Evolutionary conservation across 1,139 yeast species (phyloP).

Genomic region (Eremothecium cymbalariae): DNA sequence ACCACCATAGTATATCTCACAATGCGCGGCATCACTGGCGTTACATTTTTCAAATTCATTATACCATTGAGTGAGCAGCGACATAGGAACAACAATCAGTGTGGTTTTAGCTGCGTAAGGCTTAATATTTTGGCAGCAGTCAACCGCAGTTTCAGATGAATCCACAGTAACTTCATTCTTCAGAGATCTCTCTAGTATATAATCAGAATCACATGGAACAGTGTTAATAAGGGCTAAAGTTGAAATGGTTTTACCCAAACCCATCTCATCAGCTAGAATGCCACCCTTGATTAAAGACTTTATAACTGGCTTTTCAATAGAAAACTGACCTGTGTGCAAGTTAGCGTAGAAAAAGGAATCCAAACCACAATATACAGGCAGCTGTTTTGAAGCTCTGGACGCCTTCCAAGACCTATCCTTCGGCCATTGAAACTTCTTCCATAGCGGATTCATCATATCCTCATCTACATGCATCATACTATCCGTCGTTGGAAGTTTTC

Average conservation of each 20-base stretch:
- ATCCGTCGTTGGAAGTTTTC: constrained; percentile 20
- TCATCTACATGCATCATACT: constrained; percentile 23
- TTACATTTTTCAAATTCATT: constrained; percentile 63
- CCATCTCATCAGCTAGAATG: constrained; percentile 96
- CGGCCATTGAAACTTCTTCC: constrained; percentile 82
- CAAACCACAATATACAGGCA: constrained; percentile 10
- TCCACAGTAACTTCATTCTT: not conserved
- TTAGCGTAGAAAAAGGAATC: constrained; percentile 60
- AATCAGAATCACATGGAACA: constrained; percentile 43
- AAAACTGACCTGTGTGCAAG: constrained; percentile 73
- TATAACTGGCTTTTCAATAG: constrained; percentile 56
- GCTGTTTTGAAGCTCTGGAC: constrained; percentile 16
- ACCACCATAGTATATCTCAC: constrained; percentile 66
- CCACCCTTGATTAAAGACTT: constrained; percentile 66
- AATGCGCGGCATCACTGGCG: constrained; percentile 39
- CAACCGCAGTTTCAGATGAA: not conserved
- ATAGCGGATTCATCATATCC: constrained; percentile 71
- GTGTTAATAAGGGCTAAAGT: constrained; percentile 66
- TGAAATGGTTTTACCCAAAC: constrained; percentile 87
- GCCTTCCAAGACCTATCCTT: constrained; percentile 35
- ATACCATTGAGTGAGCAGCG: constrained; percentile 85
- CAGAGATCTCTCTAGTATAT: constrained; percentile 6
- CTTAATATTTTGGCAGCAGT: not conserved
- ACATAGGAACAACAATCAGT: constrained; percentile 82
- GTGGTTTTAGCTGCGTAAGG: constrained; percentile 67